phyloP scores from a whole-genome alignment of 345 rosid species.

The Erucastrum elatum region DNA sequence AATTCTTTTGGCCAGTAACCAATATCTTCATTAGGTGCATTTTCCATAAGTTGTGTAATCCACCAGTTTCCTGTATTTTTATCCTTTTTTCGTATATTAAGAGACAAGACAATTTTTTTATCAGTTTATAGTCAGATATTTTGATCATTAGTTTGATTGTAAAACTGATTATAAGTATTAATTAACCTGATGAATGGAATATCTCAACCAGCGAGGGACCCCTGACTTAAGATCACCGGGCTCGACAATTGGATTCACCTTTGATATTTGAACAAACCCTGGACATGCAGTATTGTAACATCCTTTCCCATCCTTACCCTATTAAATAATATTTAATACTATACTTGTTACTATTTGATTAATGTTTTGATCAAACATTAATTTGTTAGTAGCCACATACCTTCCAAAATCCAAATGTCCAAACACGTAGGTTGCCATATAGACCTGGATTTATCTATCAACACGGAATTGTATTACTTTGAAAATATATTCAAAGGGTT shows the following conservation, averaged over 20 bases:
- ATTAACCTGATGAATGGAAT: not conserved
- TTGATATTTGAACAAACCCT: not conserved
- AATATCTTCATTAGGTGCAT: not conserved
- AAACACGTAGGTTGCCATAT: not conserved
- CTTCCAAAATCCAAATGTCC: not conserved
- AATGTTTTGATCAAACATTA: not conserved
- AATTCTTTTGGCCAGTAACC: not conserved
- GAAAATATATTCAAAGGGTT: too few relatives aligned
- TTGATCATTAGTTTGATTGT: not conserved
- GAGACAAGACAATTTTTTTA: not conserved
- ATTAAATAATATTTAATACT: too few relatives aligned
- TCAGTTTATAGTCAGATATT: not conserved
- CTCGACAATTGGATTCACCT: not conserved
- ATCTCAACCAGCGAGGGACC: not conserved
- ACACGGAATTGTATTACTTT: not conserved
- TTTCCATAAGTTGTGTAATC: not conserved
- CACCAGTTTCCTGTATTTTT: not conserved
- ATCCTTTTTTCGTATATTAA: not conserved
- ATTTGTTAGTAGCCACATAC: not conserved
- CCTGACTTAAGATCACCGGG: not conserved
- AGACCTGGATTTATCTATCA: not conserved
- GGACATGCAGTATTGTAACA: not conserved
- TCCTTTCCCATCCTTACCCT: not conserved
- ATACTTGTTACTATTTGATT: not conserved
- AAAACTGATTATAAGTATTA: not conserved